Evolutionary conservation across 2,329 filamentous ascomycete species (phyloP), one percentile per base, ranked within the genome.

Genomic region (Sordariomycetes sp.): DNA sequence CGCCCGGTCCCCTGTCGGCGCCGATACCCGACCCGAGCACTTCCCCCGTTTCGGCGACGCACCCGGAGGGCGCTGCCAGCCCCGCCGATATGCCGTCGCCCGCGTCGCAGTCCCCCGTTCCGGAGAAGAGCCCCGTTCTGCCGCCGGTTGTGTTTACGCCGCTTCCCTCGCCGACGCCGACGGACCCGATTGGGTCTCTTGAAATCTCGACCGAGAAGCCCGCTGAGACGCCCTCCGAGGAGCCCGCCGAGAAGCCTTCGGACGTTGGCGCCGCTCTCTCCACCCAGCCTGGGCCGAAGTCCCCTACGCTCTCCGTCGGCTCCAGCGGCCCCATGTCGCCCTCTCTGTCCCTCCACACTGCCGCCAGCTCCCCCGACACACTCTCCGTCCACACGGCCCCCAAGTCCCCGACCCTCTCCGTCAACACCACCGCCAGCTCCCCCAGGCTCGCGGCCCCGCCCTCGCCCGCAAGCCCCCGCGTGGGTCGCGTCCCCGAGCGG

Each of bases 1-100:
- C 55, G 25, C 55, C 63, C 52, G 64, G 59, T 39, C 58, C 61
- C 57, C 58, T 63, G 7, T 64, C 60, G 35, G 67, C 65, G 55
- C 64, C 63, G 36, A 59, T 56, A 22, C 54, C 60, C 25, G 57
- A 56, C 13, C 57, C 60, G 32, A 53, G 35, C 8, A 36, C 10
- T 36, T 35, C 45, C 7, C 20, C 45, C 7, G 45, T 24, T 20
- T 50, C 45, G 22, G n/a, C n/a, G 22, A 10, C 45, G 8, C n/a
- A n/a, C 17, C 12, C 45, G 5, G 45, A 50, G 45, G 20, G 45
- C 6, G 20, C 45, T 20, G n/a, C 45, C 1, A 45, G 39, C 39
- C 39, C 39, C n/a, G 39, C 15, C n/a, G 6, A 15, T 5, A n/a
- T 45, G 6, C 15, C 15, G 39, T 7, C 7, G 17, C 13, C 45